Evolutionary conservation across 73 alveolate species (phyloP).

Genomic region (Uronychia setigera): DNA sequence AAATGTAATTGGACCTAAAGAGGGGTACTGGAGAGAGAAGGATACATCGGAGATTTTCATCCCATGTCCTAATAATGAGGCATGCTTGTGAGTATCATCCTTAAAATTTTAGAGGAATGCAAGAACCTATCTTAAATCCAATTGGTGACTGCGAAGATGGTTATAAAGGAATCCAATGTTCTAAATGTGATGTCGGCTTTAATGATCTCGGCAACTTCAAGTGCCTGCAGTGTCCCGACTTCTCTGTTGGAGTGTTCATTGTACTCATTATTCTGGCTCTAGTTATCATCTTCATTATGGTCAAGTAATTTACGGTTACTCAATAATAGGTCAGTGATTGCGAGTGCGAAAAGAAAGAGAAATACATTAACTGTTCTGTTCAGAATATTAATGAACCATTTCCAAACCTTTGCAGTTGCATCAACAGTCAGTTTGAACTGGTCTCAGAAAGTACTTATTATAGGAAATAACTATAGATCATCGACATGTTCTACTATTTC

Average conservation of each 20-base stretch:
- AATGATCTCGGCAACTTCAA: background rate
- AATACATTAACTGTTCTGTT: background rate
- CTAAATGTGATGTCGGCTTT: background rate
- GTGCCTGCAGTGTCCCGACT: background rate
- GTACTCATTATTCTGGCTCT: background rate
- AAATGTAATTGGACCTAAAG: background rate
- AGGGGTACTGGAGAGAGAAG: constrained; percentile 1
- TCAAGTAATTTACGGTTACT: background rate
- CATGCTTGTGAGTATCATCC: background rate
- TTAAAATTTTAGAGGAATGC: background rate
- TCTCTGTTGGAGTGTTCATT: background rate
- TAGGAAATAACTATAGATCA: background rate
- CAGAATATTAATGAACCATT: background rate
- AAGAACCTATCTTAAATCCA: background rate
- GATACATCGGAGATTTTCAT: background rate
- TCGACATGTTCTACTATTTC: background rate
- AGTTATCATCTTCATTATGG: background rate
- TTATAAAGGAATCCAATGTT: background rate
- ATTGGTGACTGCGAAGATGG: background rate
- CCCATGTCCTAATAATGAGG: background rate
- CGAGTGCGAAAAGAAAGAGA: background rate
- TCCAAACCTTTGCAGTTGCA: background rate
- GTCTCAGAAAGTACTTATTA: background rate
- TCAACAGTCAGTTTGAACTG: background rate
- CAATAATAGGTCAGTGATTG: background rate